Conservation (phyloP, 176 grass and related monocot species). For the Metroxylon sagu region DNA sequence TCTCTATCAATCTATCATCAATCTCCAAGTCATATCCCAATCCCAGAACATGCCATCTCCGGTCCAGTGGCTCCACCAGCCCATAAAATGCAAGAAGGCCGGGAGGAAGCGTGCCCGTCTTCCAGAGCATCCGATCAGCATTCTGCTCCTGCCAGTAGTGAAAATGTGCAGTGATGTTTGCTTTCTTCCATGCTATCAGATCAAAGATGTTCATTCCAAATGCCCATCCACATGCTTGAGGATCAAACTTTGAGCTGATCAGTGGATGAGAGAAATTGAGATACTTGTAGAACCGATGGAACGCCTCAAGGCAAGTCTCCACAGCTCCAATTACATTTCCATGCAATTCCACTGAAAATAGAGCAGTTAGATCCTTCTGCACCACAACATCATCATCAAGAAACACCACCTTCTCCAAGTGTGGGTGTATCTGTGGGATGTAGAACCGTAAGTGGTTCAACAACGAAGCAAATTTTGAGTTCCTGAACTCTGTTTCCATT, state of each 20-base stretch:
- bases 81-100: conserved; percentile 90
- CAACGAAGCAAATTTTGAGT: conserved; percentile 53
- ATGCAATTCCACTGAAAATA: conserved; percentile 91
- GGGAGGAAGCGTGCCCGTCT: conserved; percentile 70
- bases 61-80: conserved; percentile 82
- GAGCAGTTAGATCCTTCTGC: conserved; percentile 84
- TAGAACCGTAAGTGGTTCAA: conserved; percentile 95
- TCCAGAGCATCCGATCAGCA: conserved; percentile 76
- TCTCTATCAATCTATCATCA: conserved; percentile 94
- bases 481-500: conserved; percentile 59
- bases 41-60: conserved; percentile 94
- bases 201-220: conserved; percentile 99
- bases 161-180: conserved; percentile 58
- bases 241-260: conserved; percentile 87
- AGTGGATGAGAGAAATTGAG: conserved; percentile 78
- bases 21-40: conserved; percentile 88
- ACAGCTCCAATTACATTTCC: conserved; percentile 97
- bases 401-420: conserved; percentile 93
- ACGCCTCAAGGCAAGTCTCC: conserved; percentile 95
- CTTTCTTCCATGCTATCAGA: conserved; percentile 91
- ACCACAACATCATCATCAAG: conserved; percentile 99
- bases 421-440: conserved; percentile 84
- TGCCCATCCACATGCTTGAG: conserved; percentile 92
- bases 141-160: conserved; percentile 95
- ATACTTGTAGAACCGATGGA: conserved; percentile 95